Evolutionary conservation across 108 stramenopile species (phyloP).

Genomic region (Nitzschia inconspicua): DNA sequence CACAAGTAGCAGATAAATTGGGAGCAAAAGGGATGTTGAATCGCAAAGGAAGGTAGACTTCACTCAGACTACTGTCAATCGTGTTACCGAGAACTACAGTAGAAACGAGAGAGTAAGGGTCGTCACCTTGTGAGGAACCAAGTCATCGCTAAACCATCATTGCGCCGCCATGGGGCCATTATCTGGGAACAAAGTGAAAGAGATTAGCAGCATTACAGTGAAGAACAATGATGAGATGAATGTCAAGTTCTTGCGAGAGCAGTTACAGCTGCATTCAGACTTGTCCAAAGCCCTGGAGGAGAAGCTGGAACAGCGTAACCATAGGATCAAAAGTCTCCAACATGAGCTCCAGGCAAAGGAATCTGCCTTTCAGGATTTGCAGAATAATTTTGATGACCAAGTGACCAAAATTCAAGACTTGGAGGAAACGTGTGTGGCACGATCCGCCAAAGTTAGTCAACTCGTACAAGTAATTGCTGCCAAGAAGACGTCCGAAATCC

Average conservation of each 20-base stretch:
- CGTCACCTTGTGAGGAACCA: no score
- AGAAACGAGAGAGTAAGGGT: no score
- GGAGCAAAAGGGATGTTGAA: no score
- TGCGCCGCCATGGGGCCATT: no score
- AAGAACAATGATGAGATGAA: neutral
- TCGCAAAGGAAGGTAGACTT: no score
- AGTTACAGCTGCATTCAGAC: neutral
- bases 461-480: constrained; percentile 1
- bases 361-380: constrained; percentile 1
- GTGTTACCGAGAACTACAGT: no score
- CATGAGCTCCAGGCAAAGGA: no score
- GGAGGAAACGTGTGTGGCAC: constrained; percentile 18
- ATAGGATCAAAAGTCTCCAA: neutral
- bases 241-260: neutral
- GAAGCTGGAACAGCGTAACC: neutral
- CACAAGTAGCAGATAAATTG: no score
- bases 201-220: no score
- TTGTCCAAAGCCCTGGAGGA: neutral
- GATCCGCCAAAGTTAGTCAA: constrained; percentile 13
- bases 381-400: neutral
- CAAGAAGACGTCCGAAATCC: neutral
- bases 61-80: no score
- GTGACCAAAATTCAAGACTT: neutral
- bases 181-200: no score
- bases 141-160: no score